A percentile compares a stretch with the other conserved stretches of the same genome.
Evolutionary conservation across 805 yeast species (phyloP).

Genomic region (Teunomyces barrocoloradensis): DNA sequence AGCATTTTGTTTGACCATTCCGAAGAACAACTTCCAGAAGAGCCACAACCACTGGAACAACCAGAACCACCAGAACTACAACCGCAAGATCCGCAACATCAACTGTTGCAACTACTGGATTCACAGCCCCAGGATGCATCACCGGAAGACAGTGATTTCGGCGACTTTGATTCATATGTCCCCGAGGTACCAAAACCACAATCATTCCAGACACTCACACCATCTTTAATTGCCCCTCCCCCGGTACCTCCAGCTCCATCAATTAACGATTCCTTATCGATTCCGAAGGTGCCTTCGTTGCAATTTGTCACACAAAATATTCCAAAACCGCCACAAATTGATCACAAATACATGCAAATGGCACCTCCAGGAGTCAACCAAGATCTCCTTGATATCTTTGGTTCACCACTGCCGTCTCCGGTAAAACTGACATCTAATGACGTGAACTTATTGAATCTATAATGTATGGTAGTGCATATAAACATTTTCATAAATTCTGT

Average conservation of each 20-base stretch:
- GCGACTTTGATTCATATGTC: slow-evolving; percentile 19
- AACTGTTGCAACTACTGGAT: background rate
- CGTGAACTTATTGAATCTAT: background rate
- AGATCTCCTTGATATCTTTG: slow-evolving; percentile 11
- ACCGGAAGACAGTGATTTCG: slow-evolving; percentile 15
- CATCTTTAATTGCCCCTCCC: background rate
- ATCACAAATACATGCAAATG: slow-evolving; percentile 6
- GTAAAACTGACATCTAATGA: background rate
- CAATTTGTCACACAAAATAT: background rate
- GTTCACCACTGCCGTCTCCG: background rate
- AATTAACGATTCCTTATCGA: background rate
- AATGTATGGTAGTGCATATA: background rate
- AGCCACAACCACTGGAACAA: background rate
- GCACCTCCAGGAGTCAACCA: slow-evolving; percentile 1
- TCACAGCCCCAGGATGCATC: background rate
- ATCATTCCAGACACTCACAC: background rate
- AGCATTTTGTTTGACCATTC: background rate
- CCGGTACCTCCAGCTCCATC: background rate
- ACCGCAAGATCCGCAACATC: background rate
- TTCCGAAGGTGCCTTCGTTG: background rate
- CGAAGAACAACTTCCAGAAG: background rate
- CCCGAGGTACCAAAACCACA: slow-evolving; percentile 1
- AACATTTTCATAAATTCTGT: background rate
- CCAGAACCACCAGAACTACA: background rate
- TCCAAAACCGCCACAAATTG: background rate